Evolutionary conservation across 78 protist genomes (phyloP).

Genomic region (Dictyostelium capitatum): DNA sequence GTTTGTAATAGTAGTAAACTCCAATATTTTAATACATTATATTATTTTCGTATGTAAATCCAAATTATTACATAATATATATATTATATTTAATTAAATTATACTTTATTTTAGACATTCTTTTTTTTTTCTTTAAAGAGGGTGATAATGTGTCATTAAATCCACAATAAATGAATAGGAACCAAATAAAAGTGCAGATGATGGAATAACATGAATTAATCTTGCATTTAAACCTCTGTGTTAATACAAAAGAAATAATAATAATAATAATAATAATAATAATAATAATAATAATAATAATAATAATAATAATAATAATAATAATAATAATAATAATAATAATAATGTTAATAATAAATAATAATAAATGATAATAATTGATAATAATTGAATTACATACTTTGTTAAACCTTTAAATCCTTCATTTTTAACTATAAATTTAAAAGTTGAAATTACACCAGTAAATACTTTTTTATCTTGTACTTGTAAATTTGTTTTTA

Average conservation of each 20-base stretch:
- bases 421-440: conserved; percentile 30
- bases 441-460: conserved; percentile 29
- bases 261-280: conserved; percentile 1
- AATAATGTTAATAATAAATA: too few species aligned
- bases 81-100: too few species aligned
- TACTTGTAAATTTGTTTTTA: conserved; percentile 64
- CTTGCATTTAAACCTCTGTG: conserved; percentile 58
- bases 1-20: too few species aligned
- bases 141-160: too few species aligned
- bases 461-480: conserved; percentile 34
- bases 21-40: too few species aligned
- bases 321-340: not conserved
- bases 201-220: conserved; percentile 29
- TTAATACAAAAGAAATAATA: not conserved
- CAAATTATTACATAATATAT: too few species aligned
- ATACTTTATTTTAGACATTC: too few species aligned
- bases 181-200: conserved; percentile 41
- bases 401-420: conserved; percentile 76
- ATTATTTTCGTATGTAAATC: too few species aligned
- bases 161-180: too few species aligned
- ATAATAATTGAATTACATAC: conserved; percentile 23
- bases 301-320: not conserved
- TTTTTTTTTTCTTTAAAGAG: too few species aligned
- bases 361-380: too few species aligned
- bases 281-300: not conserved